Percentiles rank a stretch among this genome's conserved stretches.
phyloP scores from a whole-genome alignment of 202 grass and related monocot species.

The Digitaria exilis region DNA sequence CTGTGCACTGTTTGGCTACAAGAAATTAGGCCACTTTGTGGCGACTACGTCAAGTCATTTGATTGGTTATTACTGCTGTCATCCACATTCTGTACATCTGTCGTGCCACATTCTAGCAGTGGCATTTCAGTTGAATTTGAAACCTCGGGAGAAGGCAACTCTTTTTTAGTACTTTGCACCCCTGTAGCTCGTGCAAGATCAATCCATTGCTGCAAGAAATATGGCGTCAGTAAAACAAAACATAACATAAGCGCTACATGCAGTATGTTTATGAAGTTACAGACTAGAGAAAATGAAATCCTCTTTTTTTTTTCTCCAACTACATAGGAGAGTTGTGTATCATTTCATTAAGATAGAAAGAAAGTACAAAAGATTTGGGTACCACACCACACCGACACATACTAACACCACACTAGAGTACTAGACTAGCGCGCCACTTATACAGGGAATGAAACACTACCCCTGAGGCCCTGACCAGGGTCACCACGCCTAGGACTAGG shows the following conservation, averaged over 20 bases:
- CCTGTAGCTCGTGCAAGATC: constrained; percentile 92
- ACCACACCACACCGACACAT: too few species aligned
- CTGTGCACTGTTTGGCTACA: constrained; percentile 26
- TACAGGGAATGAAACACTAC: too few species aligned
- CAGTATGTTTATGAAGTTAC: background rate
- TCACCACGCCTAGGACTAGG: too few species aligned
- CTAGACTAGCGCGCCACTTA: too few species aligned
- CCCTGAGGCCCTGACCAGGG: too few species aligned
- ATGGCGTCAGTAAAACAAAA: constrained; percentile 30
- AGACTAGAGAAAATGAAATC: background rate
- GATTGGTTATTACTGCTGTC: constrained; percentile 56
- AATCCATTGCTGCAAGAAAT: constrained; percentile 92
- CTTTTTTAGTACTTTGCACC: constrained; percentile 67
- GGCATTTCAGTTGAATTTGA: constrained; percentile 61
- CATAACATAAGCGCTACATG: background rate
- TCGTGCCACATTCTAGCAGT: constrained; percentile 64
- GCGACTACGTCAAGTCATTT: constrained; percentile 41
- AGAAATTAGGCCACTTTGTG: background rate
- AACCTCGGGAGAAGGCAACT: constrained; percentile 55
- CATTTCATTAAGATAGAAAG: too few species aligned
- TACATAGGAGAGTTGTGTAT: too few species aligned
- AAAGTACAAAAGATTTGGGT: too few species aligned
- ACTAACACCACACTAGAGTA: too few species aligned
- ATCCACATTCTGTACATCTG: constrained; percentile 64
- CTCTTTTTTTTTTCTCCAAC: too few species aligned